These are phyloP conservation scores for Epipyxis sp. DNA, from an alignment of 108 stramenopile species.

Conservation along the genomic window DNA sequence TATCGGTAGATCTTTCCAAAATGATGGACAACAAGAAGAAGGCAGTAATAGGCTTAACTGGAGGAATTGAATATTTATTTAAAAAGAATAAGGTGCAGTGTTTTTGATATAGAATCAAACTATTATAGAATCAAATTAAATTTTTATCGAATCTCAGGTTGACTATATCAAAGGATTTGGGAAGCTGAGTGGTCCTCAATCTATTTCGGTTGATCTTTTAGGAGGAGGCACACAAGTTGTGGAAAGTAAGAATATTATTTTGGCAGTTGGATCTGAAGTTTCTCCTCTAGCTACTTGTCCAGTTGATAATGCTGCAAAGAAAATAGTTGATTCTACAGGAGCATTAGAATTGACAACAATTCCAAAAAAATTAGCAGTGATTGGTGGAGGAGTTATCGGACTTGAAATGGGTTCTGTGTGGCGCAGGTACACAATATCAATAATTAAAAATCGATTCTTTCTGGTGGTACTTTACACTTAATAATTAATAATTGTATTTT, in stretches of 20 bases:
- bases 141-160: no score
- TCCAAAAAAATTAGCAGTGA: slow-evolving; percentile 85
- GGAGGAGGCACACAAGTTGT: slow-evolving; percentile 71
- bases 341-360: slow-evolving; percentile 83
- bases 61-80: slow-evolving; percentile 95
- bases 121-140: no score
- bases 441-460: slow-evolving; percentile 6
- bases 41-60: slow-evolving; percentile 89
- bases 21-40: slow-evolving; percentile 86
- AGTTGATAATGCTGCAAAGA: slow-evolving; percentile 89
- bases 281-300: slow-evolving; percentile 95
- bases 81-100: slow-evolving; percentile 92
- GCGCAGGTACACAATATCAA: slow-evolving; percentile 63
- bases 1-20: slow-evolving; percentile 81
- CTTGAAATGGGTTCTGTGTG: slow-evolving; percentile 99
- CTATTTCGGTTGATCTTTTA: slow-evolving; percentile 72
- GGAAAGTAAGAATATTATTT: slow-evolving; percentile 90
- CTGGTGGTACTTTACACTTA: no score
- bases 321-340: slow-evolving; percentile 97
- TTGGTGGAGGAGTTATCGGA: slow-evolving; percentile 98
- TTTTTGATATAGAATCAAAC: slow-evolving; percentile 13
- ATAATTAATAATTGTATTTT: no score
- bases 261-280: slow-evolving; percentile 96
- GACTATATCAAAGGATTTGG: slow-evolving; percentile 93
- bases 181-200: slow-evolving; percentile 72